phyloP scores from a whole-genome alignment of 2,329 filamentous ascomycete genomes.

The Penicillium sumatraense region DNA sequence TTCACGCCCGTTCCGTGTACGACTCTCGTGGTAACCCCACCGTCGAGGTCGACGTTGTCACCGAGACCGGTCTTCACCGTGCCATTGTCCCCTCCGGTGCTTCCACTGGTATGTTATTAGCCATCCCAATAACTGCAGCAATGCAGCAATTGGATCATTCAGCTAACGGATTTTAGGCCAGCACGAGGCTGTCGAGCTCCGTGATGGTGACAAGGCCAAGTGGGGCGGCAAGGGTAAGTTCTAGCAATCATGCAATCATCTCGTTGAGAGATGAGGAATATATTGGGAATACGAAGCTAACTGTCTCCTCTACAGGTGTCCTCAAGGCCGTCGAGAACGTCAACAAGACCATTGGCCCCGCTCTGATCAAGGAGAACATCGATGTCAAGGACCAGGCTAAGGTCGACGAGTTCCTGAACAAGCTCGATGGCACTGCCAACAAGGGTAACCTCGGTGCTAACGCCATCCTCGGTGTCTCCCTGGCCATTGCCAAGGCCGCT shows the following conservation, averaged over 20 bases:
- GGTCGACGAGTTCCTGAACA: constrained; percentile 82
- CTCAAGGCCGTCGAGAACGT: constrained; percentile 85
- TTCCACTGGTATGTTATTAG: constrained; percentile 74
- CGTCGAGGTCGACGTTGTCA: constrained; percentile 96
- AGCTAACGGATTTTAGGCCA: constrained; percentile 61
- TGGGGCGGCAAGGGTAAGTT: constrained; percentile 78
- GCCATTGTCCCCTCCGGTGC: constrained; percentile 97
- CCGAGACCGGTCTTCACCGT: constrained; percentile 93
- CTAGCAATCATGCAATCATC: background rate
- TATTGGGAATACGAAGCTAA: too few relatives aligned
- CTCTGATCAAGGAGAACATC: constrained; percentile 78
- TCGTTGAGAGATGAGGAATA: constrained; percentile 53
- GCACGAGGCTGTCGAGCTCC: constrained; percentile 89
- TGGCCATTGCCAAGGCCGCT: constrained; percentile 86
- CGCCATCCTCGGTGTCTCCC: constrained; percentile 81
- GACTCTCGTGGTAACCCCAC: constrained; percentile 98
- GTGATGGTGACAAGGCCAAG: constrained; percentile 84
- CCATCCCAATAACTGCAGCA: background rate
- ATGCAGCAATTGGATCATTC: background rate
- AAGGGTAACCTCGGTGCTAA: constrained; percentile 89
- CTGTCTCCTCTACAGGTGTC: constrained; percentile 56
- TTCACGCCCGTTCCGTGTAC: constrained; percentile 94
- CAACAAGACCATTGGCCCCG: constrained; percentile 78
- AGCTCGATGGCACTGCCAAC: constrained; percentile 82
- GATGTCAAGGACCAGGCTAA: constrained; percentile 86